These are phyloP conservation scores for Mycogone perniciosa DNA, from an alignment of 2,329 filamentous ascomycete genomes.

Conservation along the genomic window DNA sequence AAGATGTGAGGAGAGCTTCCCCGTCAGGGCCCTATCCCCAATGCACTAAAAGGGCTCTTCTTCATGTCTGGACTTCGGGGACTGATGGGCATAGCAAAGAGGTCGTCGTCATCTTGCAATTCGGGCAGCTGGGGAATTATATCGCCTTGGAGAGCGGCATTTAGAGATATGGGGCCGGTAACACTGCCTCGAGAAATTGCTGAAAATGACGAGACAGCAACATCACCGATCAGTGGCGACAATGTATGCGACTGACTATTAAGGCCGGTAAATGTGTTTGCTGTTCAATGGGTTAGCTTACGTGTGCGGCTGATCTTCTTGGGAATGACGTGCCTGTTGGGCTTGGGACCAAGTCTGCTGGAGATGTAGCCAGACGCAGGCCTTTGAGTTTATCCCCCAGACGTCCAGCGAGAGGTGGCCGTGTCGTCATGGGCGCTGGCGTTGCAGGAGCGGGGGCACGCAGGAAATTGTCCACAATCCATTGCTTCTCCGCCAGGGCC, in stretches of 20 bases:
- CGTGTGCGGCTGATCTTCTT: background rate
- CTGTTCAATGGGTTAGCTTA: conserved; percentile 16
- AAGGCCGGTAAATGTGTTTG: conserved; percentile 29
- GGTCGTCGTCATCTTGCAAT: conserved; percentile 56
- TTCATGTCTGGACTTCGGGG: conserved; percentile 81
- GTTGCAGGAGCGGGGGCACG: conserved; percentile 22
- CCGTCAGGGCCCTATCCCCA: conserved; percentile 22
- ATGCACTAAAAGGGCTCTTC: conserved; percentile 68
- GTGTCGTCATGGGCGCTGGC: conserved; percentile 43
- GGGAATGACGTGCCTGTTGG: conserved; percentile 38
- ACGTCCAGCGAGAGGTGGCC: conserved; percentile 59
- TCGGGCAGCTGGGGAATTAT: conserved; percentile 15
- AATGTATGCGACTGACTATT: conserved; percentile 29
- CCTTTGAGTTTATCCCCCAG: conserved; percentile 75
- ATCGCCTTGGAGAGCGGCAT: conserved; percentile 25
- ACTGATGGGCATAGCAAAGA: conserved; percentile 83
- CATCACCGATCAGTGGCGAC: conserved; percentile 26
- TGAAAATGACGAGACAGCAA: conserved; percentile 32
- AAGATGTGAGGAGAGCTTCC: background rate
- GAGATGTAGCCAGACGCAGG: conserved; percentile 68
- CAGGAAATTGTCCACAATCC: conserved; percentile 74
- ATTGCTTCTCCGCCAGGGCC: conserved; percentile 74
- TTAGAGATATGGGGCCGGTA: conserved; percentile 26
- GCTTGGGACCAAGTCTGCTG: conserved; percentile 53
- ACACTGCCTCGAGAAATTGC: conserved; percentile 21